Conservation (phyloP, 108 stramenopile species). For the Nitzschia sp. region DNA sequence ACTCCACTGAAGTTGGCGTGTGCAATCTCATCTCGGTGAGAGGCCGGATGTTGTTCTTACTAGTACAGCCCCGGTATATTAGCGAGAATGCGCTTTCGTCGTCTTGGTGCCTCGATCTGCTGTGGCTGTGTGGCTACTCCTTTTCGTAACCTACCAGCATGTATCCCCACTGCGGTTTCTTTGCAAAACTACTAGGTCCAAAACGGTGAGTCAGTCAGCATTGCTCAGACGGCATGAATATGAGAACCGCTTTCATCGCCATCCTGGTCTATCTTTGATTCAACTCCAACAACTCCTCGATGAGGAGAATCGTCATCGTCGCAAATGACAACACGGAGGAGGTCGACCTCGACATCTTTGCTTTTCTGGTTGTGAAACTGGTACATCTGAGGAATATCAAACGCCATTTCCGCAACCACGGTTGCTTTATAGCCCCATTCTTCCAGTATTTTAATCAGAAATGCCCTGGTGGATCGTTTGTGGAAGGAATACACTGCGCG, state of each 20-base stretch:
- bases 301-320: not conserved
- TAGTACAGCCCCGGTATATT: no score
- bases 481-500: conserved; percentile 91
- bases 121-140: no score
- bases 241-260: not conserved
- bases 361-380: conserved; percentile 87
- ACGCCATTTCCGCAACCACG: conserved; percentile 92
- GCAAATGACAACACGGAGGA: conserved; percentile 60
- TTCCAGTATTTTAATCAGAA: conserved; percentile 59
- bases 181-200: no score
- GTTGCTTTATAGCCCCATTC: conserved; percentile 69
- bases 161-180: no score
- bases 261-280: not conserved
- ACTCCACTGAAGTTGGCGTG: no score
- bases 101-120: no score
- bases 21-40: no score
- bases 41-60: no score
- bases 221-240: no score
- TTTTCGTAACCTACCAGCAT: no score
- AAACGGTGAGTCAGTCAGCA: no score
- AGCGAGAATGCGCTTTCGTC: no score
- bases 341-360: conserved; percentile 92
- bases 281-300: not conserved
- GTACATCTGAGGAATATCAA: conserved; percentile 93
- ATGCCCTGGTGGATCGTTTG: conserved; percentile 90